Conservation (phyloP, 2,329 filamentous ascomycete species). For the Ophiostoma sp. region DNA sequence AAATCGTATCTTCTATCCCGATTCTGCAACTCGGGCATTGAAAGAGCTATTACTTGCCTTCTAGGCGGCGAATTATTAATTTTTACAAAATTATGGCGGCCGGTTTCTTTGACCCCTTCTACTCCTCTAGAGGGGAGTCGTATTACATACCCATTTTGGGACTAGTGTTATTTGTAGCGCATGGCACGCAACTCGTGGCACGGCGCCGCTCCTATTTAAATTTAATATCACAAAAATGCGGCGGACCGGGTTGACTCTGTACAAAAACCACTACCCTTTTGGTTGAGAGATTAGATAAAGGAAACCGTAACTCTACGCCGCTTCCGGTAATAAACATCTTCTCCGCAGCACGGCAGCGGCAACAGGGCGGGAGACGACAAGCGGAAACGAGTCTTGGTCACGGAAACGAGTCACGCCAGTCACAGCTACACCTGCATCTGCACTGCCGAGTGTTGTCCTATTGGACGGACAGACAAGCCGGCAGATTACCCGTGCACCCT, state of each 20-base stretch:
- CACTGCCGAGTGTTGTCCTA: background rate
- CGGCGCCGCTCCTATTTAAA: background rate
- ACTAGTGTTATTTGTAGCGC: background rate
- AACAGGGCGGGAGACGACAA: background rate
- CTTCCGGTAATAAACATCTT: constrained; percentile 7
- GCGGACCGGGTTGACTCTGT: background rate
- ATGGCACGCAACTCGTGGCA: background rate
- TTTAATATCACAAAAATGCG: background rate
- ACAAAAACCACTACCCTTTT: no score
- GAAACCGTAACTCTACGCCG: background rate
- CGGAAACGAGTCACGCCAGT: background rate
- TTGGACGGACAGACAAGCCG: background rate
- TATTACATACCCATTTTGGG: background rate
- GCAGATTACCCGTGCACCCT: background rate
- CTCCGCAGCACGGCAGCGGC: background rate
- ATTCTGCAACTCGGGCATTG: constrained; percentile 10
- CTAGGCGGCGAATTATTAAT: background rate
- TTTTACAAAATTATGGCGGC: background rate
- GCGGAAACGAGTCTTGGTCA: background rate
- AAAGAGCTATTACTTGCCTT: constrained; percentile 1
- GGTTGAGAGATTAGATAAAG: background rate
- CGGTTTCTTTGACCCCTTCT: background rate
- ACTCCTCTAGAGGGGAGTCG: background rate
- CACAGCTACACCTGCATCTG: background rate
- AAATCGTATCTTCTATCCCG: constrained; percentile 18